phyloP scores from a whole-genome alignment of 805 yeast genomes.

The Barnettozyma vustinii region DNA sequence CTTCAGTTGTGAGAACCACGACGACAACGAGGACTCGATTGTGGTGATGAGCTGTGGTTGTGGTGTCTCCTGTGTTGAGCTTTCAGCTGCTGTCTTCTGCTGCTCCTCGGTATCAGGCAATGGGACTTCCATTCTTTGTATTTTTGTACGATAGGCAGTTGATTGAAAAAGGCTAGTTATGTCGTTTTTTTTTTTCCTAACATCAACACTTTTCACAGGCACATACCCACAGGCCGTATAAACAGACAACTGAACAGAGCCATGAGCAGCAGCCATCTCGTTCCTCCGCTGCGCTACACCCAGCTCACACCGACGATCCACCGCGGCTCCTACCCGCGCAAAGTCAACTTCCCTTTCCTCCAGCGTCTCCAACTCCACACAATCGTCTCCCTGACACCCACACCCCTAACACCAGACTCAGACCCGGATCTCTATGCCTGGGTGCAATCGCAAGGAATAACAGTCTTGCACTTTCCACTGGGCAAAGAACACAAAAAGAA shows the following conservation, averaged over 20 bases:
- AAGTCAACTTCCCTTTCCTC: conserved; percentile 64
- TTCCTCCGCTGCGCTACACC: conserved; percentile 76
- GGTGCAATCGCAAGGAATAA: conserved; percentile 49
- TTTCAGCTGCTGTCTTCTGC: background rate
- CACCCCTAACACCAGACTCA: conserved; percentile 50
- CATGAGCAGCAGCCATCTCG: conserved; percentile 23
- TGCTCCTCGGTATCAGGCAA: background rate
- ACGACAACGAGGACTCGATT: background rate
- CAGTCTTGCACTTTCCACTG: conserved; percentile 61
- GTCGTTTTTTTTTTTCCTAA: no score
- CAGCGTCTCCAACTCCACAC: conserved; percentile 60
- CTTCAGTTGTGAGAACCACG: conserved; percentile 1
- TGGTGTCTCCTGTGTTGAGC: background rate
- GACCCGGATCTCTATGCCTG: conserved; percentile 50
- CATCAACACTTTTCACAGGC: no score
- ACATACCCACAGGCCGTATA: no score
- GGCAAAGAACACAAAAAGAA: conserved; percentile 40
- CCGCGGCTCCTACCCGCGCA: conserved; percentile 85
- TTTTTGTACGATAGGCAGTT: background rate
- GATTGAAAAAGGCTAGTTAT: background rate
- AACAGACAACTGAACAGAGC: no score
- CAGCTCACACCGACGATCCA: conserved; percentile 62
- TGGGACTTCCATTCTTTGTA: background rate
- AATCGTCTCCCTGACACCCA: conserved; percentile 75
- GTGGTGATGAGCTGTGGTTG: background rate